Percentiles rank a stretch among this genome's conserved stretches.
Conservation (phyloP, 768 basidiomycete genomes). For the Naganishia friedmannii region DNA sequence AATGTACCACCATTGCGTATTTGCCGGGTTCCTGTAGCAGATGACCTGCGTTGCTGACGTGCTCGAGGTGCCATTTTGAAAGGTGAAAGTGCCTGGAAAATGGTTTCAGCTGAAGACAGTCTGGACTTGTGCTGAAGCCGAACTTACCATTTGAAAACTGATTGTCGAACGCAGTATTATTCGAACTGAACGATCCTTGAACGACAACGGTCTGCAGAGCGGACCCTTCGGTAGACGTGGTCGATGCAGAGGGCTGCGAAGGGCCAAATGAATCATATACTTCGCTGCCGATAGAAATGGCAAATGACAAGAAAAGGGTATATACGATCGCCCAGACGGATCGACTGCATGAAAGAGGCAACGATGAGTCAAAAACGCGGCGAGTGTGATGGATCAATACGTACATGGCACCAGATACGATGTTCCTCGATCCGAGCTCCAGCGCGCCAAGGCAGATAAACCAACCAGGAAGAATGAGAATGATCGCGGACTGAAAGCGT, state of each 20-base stretch:
- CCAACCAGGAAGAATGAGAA: conserved; percentile 49
- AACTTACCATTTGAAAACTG: conserved; percentile 41
- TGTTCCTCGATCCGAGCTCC: conserved; percentile 47
- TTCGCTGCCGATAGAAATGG: conserved; percentile 48
- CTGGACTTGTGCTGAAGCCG: background rate
- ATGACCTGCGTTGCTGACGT: conserved; percentile 32
- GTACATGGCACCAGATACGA: conserved; percentile 45
- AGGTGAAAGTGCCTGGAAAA: conserved; percentile 45
- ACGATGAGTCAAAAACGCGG: background rate
- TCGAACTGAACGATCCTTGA: conserved; percentile 37
- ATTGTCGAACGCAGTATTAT: conserved; percentile 39
- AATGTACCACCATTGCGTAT: conserved; percentile 41
- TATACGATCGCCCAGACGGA: conserved; percentile 51
- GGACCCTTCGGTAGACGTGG: conserved; percentile 20
- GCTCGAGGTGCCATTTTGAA: conserved; percentile 41
- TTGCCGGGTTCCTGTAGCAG: conserved; percentile 39
- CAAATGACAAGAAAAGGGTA: conserved; percentile 49
- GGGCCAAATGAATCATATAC: conserved; percentile 45
- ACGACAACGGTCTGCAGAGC: conserved; percentile 29
- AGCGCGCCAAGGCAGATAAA: conserved; percentile 48
- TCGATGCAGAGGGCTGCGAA: conserved; percentile 28
- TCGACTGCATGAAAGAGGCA: conserved; percentile 25
- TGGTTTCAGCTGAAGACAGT: background rate
- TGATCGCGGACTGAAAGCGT: conserved; percentile 28
- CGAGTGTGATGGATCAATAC: background rate